A percentile compares a stretch with the other conserved stretches of the same genome.
Evolutionary conservation across 1,284 basidiomycete species (phyloP).

Genomic region (Microbotryomycetes sp.): DNA sequence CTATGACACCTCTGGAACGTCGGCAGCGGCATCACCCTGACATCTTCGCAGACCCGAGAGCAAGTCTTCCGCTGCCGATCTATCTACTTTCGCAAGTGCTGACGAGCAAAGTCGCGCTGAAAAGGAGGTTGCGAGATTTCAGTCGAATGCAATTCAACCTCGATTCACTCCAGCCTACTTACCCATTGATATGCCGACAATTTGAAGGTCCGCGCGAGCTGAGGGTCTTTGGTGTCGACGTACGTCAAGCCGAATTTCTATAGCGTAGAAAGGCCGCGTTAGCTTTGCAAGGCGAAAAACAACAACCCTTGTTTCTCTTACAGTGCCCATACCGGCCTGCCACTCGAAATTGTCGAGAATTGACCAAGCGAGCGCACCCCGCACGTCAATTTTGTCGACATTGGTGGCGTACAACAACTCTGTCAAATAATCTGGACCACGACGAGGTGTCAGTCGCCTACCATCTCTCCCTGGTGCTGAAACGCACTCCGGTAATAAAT

Average conservation of each 20-base stretch:
- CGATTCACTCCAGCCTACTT: no score
- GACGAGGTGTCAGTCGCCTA: not conserved
- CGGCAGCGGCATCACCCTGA: no score
- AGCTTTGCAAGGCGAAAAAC: no score
- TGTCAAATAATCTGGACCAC: slow-evolving; percentile 18
- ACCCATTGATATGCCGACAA: not conserved
- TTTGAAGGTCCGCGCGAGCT: not conserved
- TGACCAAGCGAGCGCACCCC: slow-evolving; percentile 13
- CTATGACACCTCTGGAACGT: no score
- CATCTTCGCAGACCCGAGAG: no score
- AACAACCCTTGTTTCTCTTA: no score
- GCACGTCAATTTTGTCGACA: slow-evolving; percentile 9
- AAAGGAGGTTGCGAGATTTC: no score
- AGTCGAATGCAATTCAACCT: no score
- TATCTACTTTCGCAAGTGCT: no score
- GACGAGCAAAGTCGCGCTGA: no score
- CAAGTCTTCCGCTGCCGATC: no score
- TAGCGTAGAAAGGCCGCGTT: no score
- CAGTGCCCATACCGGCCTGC: slow-evolving; percentile 2
- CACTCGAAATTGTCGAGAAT: slow-evolving; percentile 16
- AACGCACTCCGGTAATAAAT: slow-evolving; percentile 2
- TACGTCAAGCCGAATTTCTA: slow-evolving; percentile 12
- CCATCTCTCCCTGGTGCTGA: not conserved
- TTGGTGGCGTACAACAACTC: slow-evolving; percentile 17
- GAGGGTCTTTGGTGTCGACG: slow-evolving; percentile 8